These are phyloP conservation scores for Colletotrichum sublineola DNA, from an alignment of 2,329 filamentous ascomycete species.

Conservation along the genomic window DNA sequence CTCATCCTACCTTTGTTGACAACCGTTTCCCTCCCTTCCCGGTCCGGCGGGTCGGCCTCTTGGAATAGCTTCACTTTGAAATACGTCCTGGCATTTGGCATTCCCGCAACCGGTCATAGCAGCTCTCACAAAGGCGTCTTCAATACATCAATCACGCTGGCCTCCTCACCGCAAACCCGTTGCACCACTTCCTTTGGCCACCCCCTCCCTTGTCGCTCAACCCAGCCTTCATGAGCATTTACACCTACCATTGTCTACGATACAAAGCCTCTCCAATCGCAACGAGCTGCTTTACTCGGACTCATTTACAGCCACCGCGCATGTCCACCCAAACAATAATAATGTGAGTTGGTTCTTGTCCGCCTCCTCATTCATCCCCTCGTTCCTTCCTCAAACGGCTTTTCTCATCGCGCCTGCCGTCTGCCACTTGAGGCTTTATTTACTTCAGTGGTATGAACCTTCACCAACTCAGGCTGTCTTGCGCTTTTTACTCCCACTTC, in stretches of 20 bases:
- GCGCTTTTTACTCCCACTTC: no score
- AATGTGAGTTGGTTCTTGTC: slow-evolving; percentile 37
- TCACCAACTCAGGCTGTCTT: slow-evolving; percentile 1
- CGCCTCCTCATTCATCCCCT: not conserved
- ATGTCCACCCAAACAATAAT: slow-evolving; percentile 34
- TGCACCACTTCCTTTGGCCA: slow-evolving; percentile 18
- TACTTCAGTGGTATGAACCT: not conserved
- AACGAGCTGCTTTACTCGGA: slow-evolving; percentile 7
- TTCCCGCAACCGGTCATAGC: slow-evolving; percentile 21
- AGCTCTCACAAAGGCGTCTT: slow-evolving; percentile 24
- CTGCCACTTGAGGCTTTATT: slow-evolving; percentile 2
- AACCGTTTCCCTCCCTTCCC: slow-evolving; percentile 38
- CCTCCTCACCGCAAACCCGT: slow-evolving; percentile 8
- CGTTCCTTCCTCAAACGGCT: slow-evolving; percentile 21
- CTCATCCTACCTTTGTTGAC: slow-evolving; percentile 41
- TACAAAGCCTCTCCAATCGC: slow-evolving; percentile 24
- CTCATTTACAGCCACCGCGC: slow-evolving; percentile 13
- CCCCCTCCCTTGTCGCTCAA: slow-evolving; percentile 35
- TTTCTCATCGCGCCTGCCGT: slow-evolving; percentile 18
- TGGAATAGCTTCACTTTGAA: slow-evolving; percentile 40
- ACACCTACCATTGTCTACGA: slow-evolving; percentile 34
- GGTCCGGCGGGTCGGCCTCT: slow-evolving; percentile 38
- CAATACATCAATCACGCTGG: not conserved
- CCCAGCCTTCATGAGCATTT: slow-evolving; percentile 31
- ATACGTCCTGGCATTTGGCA: not conserved